Evolutionary conservation across 768 basidiomycete genomes (phyloP), one percentile per base, ranked within the genome.

Genomic region (Leucosporidium scottii): DNA sequence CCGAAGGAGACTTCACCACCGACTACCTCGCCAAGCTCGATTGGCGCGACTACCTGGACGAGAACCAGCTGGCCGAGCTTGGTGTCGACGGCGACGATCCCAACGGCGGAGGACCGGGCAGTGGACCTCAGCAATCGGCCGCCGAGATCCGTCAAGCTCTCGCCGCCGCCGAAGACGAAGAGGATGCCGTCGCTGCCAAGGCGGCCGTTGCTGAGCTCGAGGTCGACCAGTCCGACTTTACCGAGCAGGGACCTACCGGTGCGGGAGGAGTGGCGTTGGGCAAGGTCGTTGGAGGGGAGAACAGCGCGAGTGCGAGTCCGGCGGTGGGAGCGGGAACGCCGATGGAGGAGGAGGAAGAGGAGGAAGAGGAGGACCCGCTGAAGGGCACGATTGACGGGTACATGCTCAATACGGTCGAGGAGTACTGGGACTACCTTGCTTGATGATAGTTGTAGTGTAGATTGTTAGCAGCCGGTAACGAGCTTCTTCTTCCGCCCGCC

Each of bases 41-140:
- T 78, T 94, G 93, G 93, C 85, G 91, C 59, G 83, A 87, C 50
- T 80, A 94, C 69, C 85, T 96, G 75, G 88, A 88, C 65, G 84
- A 84, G 58, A 77, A 77, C 50, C 65, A 71, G 39, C 64, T 74
- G 20, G 69, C 74, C 55, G 81, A 80, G 30, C 76, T 76, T 39
- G 87, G 84, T 18, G 78, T 90, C 74, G 25, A 59, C 53, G 64
- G 54, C 31, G 50, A 50, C 23, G 53, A 68, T 57, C 57, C 36
- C 2, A 59, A 57, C 48, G 23, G 36, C 5, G 66, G 61, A 6
- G 75, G 67, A 27, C 75, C 71, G 2, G 53, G 49, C 10, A 36
- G 49, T 12, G 50, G 59, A 70, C 5, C 57, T 10, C 67, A 76
- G 9, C 74, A 76, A 30, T 76, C 78, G 39, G 71, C 75, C 25